These are phyloP conservation scores for Gnetum montanum DNA, from an alignment of 75 land plant species.

Conservation along the genomic window DNA sequence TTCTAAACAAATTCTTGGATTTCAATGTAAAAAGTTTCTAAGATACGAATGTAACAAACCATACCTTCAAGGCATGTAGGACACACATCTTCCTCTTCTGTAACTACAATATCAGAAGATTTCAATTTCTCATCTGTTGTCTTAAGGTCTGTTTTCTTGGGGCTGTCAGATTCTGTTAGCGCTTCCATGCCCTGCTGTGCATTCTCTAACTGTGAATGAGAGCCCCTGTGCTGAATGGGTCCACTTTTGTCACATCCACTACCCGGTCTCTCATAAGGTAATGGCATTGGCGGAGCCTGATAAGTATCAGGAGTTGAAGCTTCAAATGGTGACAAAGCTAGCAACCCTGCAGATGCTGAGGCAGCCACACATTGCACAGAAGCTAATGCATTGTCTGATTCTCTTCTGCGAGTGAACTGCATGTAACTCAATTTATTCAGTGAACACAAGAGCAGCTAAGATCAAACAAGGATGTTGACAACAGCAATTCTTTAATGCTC, in stretches of 20 bases:
- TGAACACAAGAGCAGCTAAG: not conserved
- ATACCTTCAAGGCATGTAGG: slow-evolving; percentile 43
- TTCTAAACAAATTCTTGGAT: not conserved
- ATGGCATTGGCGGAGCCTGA: slow-evolving; percentile 46
- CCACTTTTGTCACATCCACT: slow-evolving; percentile 22
- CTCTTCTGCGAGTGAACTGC: slow-evolving; percentile 20
- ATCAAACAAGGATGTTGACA: not conserved
- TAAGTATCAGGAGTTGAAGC: slow-evolving; percentile 34
- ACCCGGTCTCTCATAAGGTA: slow-evolving; percentile 34
- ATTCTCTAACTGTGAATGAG: not conserved
- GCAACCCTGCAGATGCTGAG: slow-evolving; percentile 16
- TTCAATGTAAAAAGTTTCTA: too few species aligned
- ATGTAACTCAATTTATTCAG: not conserved
- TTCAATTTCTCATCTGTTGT: not conserved
- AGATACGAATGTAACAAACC: not conserved
- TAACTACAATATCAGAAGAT: slow-evolving; percentile 1
- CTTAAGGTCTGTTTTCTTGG: slow-evolving; percentile 6
- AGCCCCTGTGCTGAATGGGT: slow-evolving; percentile 4
- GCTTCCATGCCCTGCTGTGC: slow-evolving; percentile 1
- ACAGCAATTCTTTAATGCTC: too few species aligned
- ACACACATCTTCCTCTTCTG: slow-evolving; percentile 33
- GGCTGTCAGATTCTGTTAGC: slow-evolving; percentile 6
- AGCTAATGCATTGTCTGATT: slow-evolving; percentile 20
- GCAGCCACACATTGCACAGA: slow-evolving; percentile 17
- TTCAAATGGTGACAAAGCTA: slow-evolving; percentile 28